Percentiles rank a stretch among this genome's conserved stretches.
Conservation (phyloP, 208 protist genomes). For the Acanthamoeba royreba region DNA sequence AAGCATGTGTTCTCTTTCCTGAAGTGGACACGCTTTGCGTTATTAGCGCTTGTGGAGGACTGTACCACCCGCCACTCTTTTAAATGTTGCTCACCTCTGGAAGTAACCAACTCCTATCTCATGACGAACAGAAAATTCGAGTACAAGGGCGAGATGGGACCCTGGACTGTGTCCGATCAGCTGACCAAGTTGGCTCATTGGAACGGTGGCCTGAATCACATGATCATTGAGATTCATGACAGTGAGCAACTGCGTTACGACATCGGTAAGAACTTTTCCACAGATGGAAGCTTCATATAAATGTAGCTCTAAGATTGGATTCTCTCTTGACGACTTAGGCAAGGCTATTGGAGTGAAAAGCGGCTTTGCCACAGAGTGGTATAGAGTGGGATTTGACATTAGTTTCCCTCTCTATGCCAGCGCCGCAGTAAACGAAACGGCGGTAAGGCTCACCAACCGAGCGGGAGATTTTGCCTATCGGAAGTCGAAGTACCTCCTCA, state of each 20-base stretch:
- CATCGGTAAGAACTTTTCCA: no score
- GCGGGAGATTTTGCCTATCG: not conserved
- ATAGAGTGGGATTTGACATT: not conserved
- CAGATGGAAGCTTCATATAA: no score
- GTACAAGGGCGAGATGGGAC: not conserved
- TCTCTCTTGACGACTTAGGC: not conserved
- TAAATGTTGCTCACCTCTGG: not conserved
- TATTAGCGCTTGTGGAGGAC: not conserved
- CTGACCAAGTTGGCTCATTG: not conserved
- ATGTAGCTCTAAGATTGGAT: not conserved
- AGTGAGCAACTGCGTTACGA: not conserved
- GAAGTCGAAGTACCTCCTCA: not conserved
- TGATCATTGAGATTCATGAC: not conserved
- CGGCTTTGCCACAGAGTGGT: not conserved
- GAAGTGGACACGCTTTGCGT: not conserved
- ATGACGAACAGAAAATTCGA: not conserved
- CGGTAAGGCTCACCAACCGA: not conserved
- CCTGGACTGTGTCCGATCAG: not conserved
- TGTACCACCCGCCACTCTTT: not conserved
- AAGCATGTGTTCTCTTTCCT: not conserved
- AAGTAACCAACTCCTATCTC: not conserved
- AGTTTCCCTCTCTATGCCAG: not conserved
- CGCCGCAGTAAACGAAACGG: not conserved
- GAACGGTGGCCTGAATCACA: not conserved
- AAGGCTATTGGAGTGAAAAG: not conserved